These are phyloP conservation scores for Carex kokanica DNA, from an alignment of 176 grass and related monocot species.

Conservation along the genomic window DNA sequence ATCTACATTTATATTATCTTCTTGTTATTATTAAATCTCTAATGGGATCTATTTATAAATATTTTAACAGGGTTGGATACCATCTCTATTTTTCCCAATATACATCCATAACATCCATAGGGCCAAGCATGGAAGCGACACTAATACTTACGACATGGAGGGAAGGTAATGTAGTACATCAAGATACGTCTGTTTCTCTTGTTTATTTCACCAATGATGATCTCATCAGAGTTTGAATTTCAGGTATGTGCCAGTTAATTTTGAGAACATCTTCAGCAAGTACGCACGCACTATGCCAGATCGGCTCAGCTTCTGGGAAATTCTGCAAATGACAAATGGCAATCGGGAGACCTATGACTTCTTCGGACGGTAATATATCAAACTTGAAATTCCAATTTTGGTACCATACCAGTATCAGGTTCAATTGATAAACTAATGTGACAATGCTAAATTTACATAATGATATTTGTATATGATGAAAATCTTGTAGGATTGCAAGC, in stretches of 20 bases:
- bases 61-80: constrained; percentile 52
- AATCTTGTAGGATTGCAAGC: constrained; percentile 28
- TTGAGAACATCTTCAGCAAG: constrained; percentile 95
- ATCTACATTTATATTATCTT: background rate
- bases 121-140: constrained; percentile 79
- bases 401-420: background rate
- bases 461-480: background rate
- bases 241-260: constrained; percentile 75
- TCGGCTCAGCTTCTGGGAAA: constrained; percentile 47
- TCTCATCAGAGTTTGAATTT: background rate
- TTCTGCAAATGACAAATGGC: constrained; percentile 66
- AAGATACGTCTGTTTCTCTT: background rate
- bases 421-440: background rate
- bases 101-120: constrained; percentile 82
- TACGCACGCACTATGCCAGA: constrained; percentile 53
- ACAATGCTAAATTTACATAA: background rate
- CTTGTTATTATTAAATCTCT: background rate
- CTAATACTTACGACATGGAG: constrained; percentile 60
- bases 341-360: constrained; percentile 39
- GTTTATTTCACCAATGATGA: background rate
- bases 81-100: constrained; percentile 65
- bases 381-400: background rate
- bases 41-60: background rate
- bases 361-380: constrained; percentile 45
- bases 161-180: constrained; percentile 44